Conservation (phyloP, 139 green algal genomes). For the Chlorella vulgaris region DNA sequence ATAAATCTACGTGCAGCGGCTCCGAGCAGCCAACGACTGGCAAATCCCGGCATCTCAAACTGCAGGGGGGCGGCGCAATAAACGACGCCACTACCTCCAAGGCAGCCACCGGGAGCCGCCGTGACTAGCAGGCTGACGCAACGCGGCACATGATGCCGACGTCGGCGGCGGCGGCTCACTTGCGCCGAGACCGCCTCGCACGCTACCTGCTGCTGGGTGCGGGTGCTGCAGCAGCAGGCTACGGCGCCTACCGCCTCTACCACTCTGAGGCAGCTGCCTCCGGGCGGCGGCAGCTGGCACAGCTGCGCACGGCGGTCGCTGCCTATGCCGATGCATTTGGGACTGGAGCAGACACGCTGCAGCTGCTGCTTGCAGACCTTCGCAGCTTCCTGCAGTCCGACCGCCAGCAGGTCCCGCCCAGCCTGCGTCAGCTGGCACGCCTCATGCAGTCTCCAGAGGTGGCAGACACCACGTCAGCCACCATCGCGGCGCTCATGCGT, state of each 20-base stretch:
- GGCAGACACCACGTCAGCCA: conserved; percentile 1
- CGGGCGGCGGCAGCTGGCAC: conserved; percentile 4
- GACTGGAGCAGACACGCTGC: conserved; percentile 40
- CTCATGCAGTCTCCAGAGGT: conserved; percentile 52
- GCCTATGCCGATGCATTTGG: conserved; percentile 48
- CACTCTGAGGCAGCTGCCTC: conserved; percentile 13
- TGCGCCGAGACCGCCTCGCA: neutral
- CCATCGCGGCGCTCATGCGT: conserved; percentile 21
- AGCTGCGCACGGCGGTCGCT: conserved; percentile 33
- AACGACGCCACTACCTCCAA: no score
- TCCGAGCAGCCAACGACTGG: no score
- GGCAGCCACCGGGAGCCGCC: neutral
- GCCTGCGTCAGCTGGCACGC: conserved; percentile 46
- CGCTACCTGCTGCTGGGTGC: conserved; percentile 11
- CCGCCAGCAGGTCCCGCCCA: conserved; percentile 41
- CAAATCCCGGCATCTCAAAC: no score
- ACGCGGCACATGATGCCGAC: neutral
- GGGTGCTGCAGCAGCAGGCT: neutral
- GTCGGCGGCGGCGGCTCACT: no score
- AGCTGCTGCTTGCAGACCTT: conserved; percentile 41
- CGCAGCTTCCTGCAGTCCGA: conserved; percentile 48
- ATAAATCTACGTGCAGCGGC: no score
- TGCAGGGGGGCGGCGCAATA: no score
- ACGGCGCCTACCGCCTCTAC: conserved; percentile 43
- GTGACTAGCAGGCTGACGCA: neutral